These are phyloP conservation scores for Trichosporon inkin DNA, from an alignment of 1,284 basidiomycete species.

Conservation along the genomic window DNA sequence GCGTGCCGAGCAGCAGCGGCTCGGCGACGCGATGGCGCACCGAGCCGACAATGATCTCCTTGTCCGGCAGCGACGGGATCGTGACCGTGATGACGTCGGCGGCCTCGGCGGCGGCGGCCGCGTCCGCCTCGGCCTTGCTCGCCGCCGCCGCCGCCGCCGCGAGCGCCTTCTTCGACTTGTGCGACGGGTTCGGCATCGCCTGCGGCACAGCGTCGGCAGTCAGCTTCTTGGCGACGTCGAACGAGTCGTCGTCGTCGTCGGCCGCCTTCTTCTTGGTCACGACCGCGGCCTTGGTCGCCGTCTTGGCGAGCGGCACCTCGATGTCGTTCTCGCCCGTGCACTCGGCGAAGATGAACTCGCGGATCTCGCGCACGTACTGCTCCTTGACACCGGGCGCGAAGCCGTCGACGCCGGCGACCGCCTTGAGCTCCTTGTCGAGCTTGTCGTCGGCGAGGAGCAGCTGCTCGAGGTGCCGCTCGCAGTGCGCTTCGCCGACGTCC, in stretches of 20 bases:
- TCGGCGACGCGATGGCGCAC: slow-evolving; percentile 87
- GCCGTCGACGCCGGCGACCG: slow-evolving; percentile 53
- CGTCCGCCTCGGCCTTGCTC: slow-evolving; percentile 59
- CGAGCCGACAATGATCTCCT: slow-evolving; percentile 72
- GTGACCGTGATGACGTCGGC: slow-evolving; percentile 31
- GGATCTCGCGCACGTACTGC: slow-evolving; percentile 36
- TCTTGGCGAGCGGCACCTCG: slow-evolving; percentile 34
- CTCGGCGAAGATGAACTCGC: slow-evolving; percentile 38
- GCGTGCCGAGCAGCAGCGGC: slow-evolving; percentile 61
- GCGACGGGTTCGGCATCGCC: slow-evolving; percentile 26
- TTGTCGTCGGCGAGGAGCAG: slow-evolving; percentile 62
- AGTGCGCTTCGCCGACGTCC: slow-evolving; percentile 66
- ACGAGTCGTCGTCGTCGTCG: slow-evolving; percentile 69
- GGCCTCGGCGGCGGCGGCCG: slow-evolving; percentile 44
- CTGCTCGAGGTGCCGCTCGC: slow-evolving; percentile 68
- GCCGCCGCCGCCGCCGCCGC: slow-evolving; percentile 60
- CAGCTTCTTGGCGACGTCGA: slow-evolving; percentile 55
- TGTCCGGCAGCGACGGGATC: slow-evolving; percentile 67
- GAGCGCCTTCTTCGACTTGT: slow-evolving; percentile 55
- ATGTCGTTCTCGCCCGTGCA: slow-evolving; percentile 42
- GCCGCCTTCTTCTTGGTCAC: slow-evolving; percentile 25
- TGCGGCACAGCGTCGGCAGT: slow-evolving; percentile 35
- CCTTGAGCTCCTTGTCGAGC: slow-evolving; percentile 60
- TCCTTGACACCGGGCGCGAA: slow-evolving; percentile 30
- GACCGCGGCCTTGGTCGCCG: slow-evolving; percentile 18